Evolutionary conservation across 2,329 filamentous ascomycete species (phyloP).

Genomic region (Ascochyta fabae): DNA sequence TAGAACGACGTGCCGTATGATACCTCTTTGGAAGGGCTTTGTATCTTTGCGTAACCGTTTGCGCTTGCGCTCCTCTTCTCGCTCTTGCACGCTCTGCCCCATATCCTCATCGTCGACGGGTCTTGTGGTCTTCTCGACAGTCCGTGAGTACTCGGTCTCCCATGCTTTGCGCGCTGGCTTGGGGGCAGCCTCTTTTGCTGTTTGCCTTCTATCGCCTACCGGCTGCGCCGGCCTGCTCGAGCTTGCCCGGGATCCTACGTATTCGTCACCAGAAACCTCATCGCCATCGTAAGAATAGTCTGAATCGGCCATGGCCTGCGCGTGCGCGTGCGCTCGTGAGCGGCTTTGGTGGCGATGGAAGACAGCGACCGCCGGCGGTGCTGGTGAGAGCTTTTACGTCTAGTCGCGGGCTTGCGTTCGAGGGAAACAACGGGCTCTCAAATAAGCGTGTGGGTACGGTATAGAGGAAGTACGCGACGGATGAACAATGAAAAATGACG

Average conservation of each 20-base stretch:
- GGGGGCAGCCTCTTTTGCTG: conserved; percentile 29
- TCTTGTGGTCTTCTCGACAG: conserved; percentile 65
- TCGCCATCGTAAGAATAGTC: conserved; percentile 74
- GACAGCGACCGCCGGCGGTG: conserved; percentile 7
- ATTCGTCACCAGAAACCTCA: conserved; percentile 68
- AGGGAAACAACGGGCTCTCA: neutral
- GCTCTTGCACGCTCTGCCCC: conserved; percentile 71
- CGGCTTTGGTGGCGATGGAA: neutral
- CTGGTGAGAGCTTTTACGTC: neutral
- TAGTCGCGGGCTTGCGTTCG: neutral
- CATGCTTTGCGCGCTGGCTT: conserved; percentile 56
- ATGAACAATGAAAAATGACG: conserved; percentile 12
- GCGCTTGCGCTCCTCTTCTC: conserved; percentile 83
- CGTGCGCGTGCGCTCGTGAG: conserved; percentile 10
- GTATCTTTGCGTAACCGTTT: conserved; percentile 85
- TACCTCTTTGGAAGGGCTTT: conserved; percentile 92
- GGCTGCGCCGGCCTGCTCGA: conserved; percentile 36
- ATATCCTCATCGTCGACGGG: conserved; percentile 73
- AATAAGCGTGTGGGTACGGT: neutral
- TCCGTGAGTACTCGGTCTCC: conserved; percentile 54
- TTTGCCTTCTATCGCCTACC: conserved; percentile 29
- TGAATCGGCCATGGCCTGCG: conserved; percentile 69
- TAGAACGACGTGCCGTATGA: conserved; percentile 93
- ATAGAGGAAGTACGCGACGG: conserved; percentile 3
- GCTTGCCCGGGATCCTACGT: conserved; percentile 52